Percentiles rank a stretch among this genome's conserved stretches.
These are phyloP conservation scores for Hypomontagnella monticulosa DNA, from an alignment of 495 filamentous ascomycete genomes.

Conservation along the genomic window DNA sequence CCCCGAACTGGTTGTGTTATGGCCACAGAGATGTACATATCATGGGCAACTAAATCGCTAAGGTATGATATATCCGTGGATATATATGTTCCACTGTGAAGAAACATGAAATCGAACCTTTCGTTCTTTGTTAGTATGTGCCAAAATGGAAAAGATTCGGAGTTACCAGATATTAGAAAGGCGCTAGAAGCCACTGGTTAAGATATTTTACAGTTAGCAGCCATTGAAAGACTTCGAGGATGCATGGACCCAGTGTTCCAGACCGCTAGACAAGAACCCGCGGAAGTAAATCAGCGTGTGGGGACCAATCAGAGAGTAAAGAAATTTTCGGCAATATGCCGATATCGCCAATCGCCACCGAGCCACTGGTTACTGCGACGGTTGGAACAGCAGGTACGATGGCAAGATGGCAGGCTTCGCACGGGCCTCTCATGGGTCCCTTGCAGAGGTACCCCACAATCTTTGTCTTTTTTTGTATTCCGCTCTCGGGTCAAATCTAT, in stretches of 20 bases:
- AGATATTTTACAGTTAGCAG: too few relatives aligned
- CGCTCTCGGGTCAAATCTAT: conserved; percentile 33
- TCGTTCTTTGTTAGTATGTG: too few relatives aligned
- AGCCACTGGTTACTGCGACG: conserved; percentile 5
- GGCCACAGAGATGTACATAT: too few relatives aligned
- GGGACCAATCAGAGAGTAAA: conserved; percentile 30
- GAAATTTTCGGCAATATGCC: conserved; percentile 32
- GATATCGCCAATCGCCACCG: conserved; percentile 43
- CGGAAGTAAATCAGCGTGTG: conserved; percentile 13
- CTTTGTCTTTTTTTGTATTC: conserved; percentile 42
- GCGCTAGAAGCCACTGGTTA: too few relatives aligned
- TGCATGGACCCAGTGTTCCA: conserved; percentile 14
- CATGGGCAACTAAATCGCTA: too few relatives aligned
- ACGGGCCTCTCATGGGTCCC: conserved; percentile 20
- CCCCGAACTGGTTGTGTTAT: too few relatives aligned
- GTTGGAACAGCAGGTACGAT: neutral
- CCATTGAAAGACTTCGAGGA: too few relatives aligned
- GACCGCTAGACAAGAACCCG: conserved; percentile 22
- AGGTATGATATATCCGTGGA: too few relatives aligned
- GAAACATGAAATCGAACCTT: too few relatives aligned
- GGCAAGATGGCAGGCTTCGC: conserved; percentile 3
- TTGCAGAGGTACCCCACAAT: conserved; percentile 49
- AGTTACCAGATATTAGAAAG: too few relatives aligned
- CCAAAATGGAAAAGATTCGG: too few relatives aligned
- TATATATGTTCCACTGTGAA: too few relatives aligned